Conservation (phyloP, 495 filamentous ascomycete species). For the Daldinia caldariorum region DNA sequence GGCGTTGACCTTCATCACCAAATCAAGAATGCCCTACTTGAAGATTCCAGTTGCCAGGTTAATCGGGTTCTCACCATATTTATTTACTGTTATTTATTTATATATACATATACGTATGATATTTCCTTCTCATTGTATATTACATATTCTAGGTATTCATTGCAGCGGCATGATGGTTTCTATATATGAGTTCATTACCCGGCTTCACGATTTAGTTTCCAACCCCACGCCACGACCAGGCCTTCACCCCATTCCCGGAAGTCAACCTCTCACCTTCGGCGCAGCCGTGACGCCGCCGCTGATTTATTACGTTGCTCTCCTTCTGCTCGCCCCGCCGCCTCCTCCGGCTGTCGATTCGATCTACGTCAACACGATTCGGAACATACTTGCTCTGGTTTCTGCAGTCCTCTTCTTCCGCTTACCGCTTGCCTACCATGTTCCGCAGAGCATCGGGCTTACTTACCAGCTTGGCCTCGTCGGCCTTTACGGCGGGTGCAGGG, state of each 20-base stretch:
- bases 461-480: slow-evolving; percentile 39
- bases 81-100: background rate
- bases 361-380: slow-evolving; percentile 21
- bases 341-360: slow-evolving; percentile 24
- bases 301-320: slow-evolving; percentile 29
- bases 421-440: slow-evolving; percentile 34
- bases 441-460: slow-evolving; percentile 38
- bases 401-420: slow-evolving; percentile 35
- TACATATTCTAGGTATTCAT: background rate
- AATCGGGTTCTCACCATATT: background rate
- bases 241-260: slow-evolving; percentile 37
- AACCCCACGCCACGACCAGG: slow-evolving; percentile 23
- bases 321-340: slow-evolving; percentile 35
- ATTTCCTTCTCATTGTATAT: background rate
- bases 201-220: slow-evolving; percentile 8
- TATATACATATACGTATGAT: background rate
- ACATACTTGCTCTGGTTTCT: slow-evolving; percentile 29
- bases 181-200: slow-evolving; percentile 5
- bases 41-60: background rate
- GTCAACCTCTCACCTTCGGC: slow-evolving; percentile 24
- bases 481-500: slow-evolving; percentile 34
- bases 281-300: slow-evolving; percentile 31
- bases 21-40: background rate
- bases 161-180: slow-evolving; percentile 7
- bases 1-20: slow-evolving; percentile 5